Conservation (phyloP, 768 basidiomycete genomes). For the Rhizopogon salebrosus region DNA sequence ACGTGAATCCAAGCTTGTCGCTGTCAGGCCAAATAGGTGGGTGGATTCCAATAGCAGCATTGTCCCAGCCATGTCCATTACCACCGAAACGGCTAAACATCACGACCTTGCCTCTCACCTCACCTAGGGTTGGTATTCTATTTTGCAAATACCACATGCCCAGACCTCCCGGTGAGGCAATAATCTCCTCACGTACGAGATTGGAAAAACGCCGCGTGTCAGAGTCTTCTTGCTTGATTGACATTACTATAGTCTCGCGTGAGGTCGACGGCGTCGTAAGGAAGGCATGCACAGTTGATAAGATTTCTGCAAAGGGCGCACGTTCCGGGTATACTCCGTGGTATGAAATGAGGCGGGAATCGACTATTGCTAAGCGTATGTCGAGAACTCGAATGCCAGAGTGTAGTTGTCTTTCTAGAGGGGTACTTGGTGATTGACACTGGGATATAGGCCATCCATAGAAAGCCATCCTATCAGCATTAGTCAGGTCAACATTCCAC, state of each 20-base stretch:
- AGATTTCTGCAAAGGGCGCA: slow-evolving; percentile 61
- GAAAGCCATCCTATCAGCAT: slow-evolving; percentile 52
- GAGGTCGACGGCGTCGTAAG: slow-evolving; percentile 51
- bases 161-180: slow-evolving; percentile 39
- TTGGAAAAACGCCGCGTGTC: slow-evolving; percentile 51
- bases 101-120: slow-evolving; percentile 81
- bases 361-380: slow-evolving; percentile 67
- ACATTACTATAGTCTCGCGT: slow-evolving; percentile 78
- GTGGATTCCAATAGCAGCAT: slow-evolving; percentile 79
- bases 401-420: slow-evolving; percentile 62
- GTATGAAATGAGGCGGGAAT: slow-evolving; percentile 65
- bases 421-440: slow-evolving; percentile 65
- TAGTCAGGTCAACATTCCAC: slow-evolving; percentile 1
- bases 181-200: slow-evolving; percentile 63
- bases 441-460: slow-evolving; percentile 86
- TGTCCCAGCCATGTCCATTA: slow-evolving; percentile 63
- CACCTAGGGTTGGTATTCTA: slow-evolving; percentile 72
- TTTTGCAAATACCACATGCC: slow-evolving; percentile 83
- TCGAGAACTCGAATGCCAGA: slow-evolving; percentile 82
- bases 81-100: slow-evolving; percentile 84
- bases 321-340: slow-evolving; percentile 75
- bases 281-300: slow-evolving; percentile 57
- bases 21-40: slow-evolving; percentile 85
- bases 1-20: slow-evolving; percentile 63
- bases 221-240: slow-evolving; percentile 84